Evolutionary conservation across 495 filamentous ascomycete genomes (phyloP).

Genomic region (Neurospora cerealis): DNA sequence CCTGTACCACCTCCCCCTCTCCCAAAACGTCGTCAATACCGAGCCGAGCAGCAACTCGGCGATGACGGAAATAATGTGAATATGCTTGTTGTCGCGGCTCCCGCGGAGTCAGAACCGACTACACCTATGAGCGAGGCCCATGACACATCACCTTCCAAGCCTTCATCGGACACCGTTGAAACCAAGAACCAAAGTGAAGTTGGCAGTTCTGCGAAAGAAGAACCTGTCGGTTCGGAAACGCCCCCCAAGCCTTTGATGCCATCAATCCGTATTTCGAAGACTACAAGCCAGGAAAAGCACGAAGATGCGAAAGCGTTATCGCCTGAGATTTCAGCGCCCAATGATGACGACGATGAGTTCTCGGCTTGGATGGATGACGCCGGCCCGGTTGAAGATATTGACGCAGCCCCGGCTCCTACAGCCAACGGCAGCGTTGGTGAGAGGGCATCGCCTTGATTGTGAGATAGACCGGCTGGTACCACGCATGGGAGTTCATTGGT

Average conservation of each 20-base stretch:
- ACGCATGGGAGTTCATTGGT: background rate
- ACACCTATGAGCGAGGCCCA: slow-evolving; percentile 30
- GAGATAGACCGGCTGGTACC: background rate
- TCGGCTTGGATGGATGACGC: slow-evolving; percentile 27
- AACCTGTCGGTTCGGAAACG: background rate
- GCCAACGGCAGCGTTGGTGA: background rate
- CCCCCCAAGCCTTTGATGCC: background rate
- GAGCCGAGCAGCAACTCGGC: slow-evolving; percentile 12
- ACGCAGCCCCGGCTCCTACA: background rate
- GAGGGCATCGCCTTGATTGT: background rate
- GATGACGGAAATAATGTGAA: slow-evolving; percentile 39
- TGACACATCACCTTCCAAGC: slow-evolving; percentile 25
- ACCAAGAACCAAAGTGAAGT: background rate
- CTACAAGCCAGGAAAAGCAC: background rate
- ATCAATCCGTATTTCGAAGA: background rate
- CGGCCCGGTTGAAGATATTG: slow-evolving; percentile 6
- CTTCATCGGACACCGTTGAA: slow-evolving; percentile 35
- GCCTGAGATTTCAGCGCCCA: background rate
- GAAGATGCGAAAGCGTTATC: background rate
- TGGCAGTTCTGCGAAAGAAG: background rate
- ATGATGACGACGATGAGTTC: slow-evolving; percentile 10
- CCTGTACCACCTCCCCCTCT: slow-evolving; percentile 37
- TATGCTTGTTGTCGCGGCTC: slow-evolving; percentile 50
- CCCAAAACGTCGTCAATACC: slow-evolving; percentile 18
- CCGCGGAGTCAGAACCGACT: slow-evolving; percentile 46